phyloP scores from a whole-genome alignment of 192 early-diverging fungal species.

The Glomus cerebriforme region DNA sequence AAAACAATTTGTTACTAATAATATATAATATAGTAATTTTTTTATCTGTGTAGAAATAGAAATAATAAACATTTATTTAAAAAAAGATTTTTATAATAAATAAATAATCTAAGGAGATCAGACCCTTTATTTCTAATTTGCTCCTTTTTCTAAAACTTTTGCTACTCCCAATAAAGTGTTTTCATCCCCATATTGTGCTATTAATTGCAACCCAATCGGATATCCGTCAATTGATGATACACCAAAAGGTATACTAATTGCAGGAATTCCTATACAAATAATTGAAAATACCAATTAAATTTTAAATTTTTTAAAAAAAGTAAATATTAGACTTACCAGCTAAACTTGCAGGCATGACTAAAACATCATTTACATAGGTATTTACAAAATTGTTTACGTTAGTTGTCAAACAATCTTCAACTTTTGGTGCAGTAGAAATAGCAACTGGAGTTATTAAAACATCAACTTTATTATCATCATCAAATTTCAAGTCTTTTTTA shows the following conservation, averaged over 20 bases:
- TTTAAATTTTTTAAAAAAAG: not conserved
- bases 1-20: no score
- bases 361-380: conserved; percentile 83
- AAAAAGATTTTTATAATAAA: not conserved
- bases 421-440: conserved; percentile 68
- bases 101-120: not conserved
- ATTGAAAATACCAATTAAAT: conserved; percentile 11
- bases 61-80: not conserved
- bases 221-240: conserved; percentile 47
- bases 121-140: not conserved
- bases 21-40: no score
- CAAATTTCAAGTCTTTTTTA: not conserved
- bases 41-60: no score
- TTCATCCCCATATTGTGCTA: conserved; percentile 86
- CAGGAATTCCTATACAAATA: conserved; percentile 48
- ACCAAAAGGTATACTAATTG: conserved; percentile 66
- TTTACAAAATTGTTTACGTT: conserved; percentile 43
- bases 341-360: conserved; percentile 87
- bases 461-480: conserved; percentile 53
- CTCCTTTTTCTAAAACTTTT: conserved; percentile 36
- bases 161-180: conserved; percentile 55
- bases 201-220: conserved; percentile 85
- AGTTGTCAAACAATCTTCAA: conserved; percentile 35
- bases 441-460: conserved; percentile 80
- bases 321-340: conserved; percentile 65